Conservation (phyloP, 345 rosid species). For the Capsella bursapastoris region DNA sequence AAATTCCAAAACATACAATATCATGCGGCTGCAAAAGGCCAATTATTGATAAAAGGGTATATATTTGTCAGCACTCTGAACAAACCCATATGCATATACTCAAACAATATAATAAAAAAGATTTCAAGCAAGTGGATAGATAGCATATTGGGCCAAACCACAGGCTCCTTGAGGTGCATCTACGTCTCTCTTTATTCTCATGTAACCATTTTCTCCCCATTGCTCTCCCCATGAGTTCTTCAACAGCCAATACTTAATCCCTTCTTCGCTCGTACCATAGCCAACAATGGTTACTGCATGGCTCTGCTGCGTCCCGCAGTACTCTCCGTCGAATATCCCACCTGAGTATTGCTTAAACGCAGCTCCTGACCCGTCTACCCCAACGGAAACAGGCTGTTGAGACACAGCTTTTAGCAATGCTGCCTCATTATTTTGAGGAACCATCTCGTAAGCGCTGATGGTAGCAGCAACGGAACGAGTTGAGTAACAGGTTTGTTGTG, state of each 20-base stretch:
- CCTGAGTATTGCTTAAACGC: conserved; percentile 28
- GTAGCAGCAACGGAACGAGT: background rate
- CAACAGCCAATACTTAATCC: conserved; percentile 49
- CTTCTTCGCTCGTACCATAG: conserved; percentile 42
- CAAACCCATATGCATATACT: background rate
- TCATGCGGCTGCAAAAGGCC: no score
- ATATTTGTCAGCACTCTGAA: background rate
- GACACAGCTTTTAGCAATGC: conserved; percentile 22
- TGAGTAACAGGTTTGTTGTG: conserved; percentile 16
- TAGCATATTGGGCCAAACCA: conserved; percentile 50
- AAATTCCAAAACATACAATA: no score
- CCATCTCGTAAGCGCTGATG: conserved; percentile 1
- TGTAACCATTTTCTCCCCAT: conserved; percentile 63
- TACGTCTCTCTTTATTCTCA: conserved; percentile 52
- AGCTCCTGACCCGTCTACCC: conserved; percentile 24
- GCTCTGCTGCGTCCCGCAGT: conserved; percentile 32
- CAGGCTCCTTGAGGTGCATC: conserved; percentile 44
- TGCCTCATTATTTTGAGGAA: background rate
- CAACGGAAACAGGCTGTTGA: conserved; percentile 51
- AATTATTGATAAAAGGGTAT: no score
- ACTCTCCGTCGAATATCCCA: conserved; percentile 44
- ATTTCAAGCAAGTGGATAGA: conserved; percentile 47
- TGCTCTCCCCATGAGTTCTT: conserved; percentile 63
- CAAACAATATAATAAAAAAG: background rate
- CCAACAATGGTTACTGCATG: conserved; percentile 54